Evolutionary conservation across 2,329 filamentous ascomycete species (phyloP).

Genomic region (Exophiala oligosperma): DNA sequence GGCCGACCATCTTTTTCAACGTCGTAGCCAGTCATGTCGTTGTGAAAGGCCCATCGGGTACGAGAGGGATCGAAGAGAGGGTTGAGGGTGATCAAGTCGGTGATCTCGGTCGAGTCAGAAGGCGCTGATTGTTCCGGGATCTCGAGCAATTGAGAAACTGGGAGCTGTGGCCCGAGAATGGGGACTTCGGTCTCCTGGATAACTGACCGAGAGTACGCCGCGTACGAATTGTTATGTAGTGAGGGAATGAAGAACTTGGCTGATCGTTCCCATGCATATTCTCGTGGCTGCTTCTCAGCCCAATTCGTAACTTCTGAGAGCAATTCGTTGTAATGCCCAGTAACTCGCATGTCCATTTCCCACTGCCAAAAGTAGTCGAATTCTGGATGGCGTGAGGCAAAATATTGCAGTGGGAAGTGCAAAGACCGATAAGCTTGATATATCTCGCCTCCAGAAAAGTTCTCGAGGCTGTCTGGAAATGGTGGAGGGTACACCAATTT

Average conservation of each 20-base stretch:
- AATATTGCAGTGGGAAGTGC: constrained; percentile 64
- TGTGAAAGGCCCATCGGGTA: constrained; percentile 71
- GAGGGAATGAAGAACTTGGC: constrained; percentile 73
- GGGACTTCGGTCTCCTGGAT: constrained; percentile 15
- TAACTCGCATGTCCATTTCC: constrained; percentile 68
- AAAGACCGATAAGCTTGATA: constrained; percentile 56
- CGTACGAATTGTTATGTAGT: constrained; percentile 23
- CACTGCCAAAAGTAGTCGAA: constrained; percentile 70
- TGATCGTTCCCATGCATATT: constrained; percentile 75
- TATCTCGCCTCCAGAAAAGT: constrained; percentile 30
- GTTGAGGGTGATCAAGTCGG: constrained; percentile 75
- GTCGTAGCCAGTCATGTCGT: constrained; percentile 71
- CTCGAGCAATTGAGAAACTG: constrained; percentile 14
- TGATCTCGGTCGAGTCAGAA: constrained; percentile 53
- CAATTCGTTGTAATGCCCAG: constrained; percentile 70
- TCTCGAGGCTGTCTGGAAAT: constrained; percentile 33
- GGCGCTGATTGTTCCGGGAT: constrained; percentile 19
- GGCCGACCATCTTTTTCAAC: constrained; percentile 49
- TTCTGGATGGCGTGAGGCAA: constrained; percentile 62
- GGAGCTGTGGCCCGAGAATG: constrained; percentile 25
- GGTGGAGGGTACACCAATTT: constrained; percentile 24
- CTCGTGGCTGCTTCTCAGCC: constrained; percentile 66
- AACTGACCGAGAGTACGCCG: constrained; percentile 16
- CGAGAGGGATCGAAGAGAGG: constrained; percentile 71
- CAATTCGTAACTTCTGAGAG: constrained; percentile 67